These are phyloP conservation scores for Panellus pusillus DNA, from an alignment of 768 basidiomycete species.

Conservation along the genomic window DNA sequence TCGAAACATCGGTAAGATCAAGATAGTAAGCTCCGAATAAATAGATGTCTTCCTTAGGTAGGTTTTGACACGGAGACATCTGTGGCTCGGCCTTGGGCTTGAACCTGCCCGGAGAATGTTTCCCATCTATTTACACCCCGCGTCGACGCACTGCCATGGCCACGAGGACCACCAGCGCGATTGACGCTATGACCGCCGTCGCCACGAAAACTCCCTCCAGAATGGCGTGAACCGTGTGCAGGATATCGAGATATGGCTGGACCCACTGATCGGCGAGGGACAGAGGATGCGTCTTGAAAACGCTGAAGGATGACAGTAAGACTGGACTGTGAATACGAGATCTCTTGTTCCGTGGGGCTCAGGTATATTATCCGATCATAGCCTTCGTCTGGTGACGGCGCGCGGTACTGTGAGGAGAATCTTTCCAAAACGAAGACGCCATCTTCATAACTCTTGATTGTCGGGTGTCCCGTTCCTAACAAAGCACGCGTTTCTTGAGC, in stretches of 20 bases:
- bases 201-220: slow-evolving; percentile 24
- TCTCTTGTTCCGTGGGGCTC: slow-evolving; percentile 41
- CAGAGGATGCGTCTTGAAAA: slow-evolving; percentile 44
- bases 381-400: slow-evolving; percentile 60
- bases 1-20: no score
- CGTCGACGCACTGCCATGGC: slow-evolving; percentile 14
- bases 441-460: slow-evolving; percentile 61
- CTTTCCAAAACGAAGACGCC: slow-evolving; percentile 62
- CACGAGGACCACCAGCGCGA: slow-evolving; percentile 9
- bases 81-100: neutral
- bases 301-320: slow-evolving; percentile 53
- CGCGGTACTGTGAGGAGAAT: slow-evolving; percentile 61
- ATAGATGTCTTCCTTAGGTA: neutral
- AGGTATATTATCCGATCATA: slow-evolving; percentile 59
- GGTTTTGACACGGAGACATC: neutral
- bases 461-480: slow-evolving; percentile 75
- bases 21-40: no score
- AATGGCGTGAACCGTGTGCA: slow-evolving; percentile 20
- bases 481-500: slow-evolving; percentile 3
- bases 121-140: slow-evolving; percentile 7
- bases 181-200: slow-evolving; percentile 22
- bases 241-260: slow-evolving; percentile 20
- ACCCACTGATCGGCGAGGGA: slow-evolving; percentile 24
- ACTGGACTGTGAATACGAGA: slow-evolving; percentile 51
- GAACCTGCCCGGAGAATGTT: neutral